These are phyloP conservation scores for Linaria vulgaris DNA, from an alignment of 257 asterid genomes.

Conservation along the genomic window DNA sequence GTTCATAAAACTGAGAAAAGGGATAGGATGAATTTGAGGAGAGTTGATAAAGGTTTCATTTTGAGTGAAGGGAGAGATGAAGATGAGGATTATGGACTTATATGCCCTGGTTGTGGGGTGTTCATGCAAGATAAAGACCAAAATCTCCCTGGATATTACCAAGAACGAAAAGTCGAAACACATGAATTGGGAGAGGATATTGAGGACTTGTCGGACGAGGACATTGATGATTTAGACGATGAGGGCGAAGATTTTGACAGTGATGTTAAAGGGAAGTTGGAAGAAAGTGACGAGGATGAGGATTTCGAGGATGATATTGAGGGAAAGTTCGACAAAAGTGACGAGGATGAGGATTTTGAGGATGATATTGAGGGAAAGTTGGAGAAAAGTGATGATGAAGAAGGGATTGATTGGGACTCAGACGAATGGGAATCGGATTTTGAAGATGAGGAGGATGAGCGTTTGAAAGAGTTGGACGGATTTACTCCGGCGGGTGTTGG, in stretches of 20 bases:
- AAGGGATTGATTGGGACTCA: constrained; percentile 52
- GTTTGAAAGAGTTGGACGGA: constrained; percentile 67
- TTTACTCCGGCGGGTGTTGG: constrained; percentile 83
- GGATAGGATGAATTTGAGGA: constrained; percentile 39
- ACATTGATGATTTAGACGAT: constrained; percentile 38
- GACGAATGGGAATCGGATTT: constrained; percentile 63
- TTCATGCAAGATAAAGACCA: constrained; percentile 90
- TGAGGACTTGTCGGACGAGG: constrained; percentile 31
- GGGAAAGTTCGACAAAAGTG: constrained; percentile 41
- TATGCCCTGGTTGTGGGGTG: constrained; percentile 96
- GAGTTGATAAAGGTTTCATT: constrained; percentile 45
- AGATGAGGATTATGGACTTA: constrained; percentile 65
- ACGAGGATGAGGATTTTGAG: constrained; percentile 44
- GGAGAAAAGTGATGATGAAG: constrained; percentile 36
- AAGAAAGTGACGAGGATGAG: constrained; percentile 27
- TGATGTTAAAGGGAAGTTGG: constrained; percentile 41
- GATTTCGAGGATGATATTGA: constrained; percentile 39
- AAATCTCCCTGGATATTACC: constrained; percentile 74
- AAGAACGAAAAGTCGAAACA: constrained; percentile 40
- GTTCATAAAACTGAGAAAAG: constrained; percentile 36
- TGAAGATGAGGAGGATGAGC: constrained; percentile 50
- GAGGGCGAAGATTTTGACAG: constrained; percentile 47
- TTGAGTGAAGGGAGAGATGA: constrained; percentile 85
- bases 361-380: constrained; percentile 41
- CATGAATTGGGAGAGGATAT: constrained; percentile 29